These are phyloP conservation scores for Globisporangium viniferum DNA, from an alignment of 352 stramenopile genomes.

Conservation along the genomic window DNA sequence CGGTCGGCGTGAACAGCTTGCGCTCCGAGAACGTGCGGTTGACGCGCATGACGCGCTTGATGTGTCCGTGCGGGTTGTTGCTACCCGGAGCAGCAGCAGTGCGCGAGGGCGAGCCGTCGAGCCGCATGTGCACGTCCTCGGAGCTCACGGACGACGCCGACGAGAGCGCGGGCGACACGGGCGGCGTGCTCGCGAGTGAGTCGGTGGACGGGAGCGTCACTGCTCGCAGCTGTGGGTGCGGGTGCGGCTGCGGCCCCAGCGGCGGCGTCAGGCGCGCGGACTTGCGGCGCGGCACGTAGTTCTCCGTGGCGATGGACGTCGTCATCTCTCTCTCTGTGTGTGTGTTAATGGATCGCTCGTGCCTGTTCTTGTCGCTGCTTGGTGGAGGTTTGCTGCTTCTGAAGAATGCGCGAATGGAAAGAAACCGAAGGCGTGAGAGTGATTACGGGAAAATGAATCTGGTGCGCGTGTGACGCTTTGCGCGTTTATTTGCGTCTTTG, in stretches of 20 bases:
- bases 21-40: constrained; percentile 58
- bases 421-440: neutral
- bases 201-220: neutral
- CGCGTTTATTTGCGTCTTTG: neutral
- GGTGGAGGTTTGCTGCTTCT: neutral
- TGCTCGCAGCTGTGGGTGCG: constrained; percentile 3
- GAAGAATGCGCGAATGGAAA: constrained; percentile 4
- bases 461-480: neutral
- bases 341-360: neutral
- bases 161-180: constrained; percentile 17
- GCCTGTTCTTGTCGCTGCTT: neutral
- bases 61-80: constrained; percentile 7
- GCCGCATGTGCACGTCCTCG: constrained; percentile 3
- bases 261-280: constrained; percentile 15
- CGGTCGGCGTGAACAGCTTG: constrained; percentile 73
- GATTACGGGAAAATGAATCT: constrained; percentile 8
- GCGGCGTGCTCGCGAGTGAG: neutral
- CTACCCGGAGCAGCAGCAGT: neutral
- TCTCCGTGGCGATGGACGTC: constrained; percentile 13
- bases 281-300: constrained; percentile 15
- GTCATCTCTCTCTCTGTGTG: neutral
- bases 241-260: neutral
- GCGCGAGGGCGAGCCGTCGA: constrained; percentile 6
- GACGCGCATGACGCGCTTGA: constrained; percentile 16
- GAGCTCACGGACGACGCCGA: constrained; percentile 9